These are phyloP conservation scores for Seiridium cupressi DNA, from an alignment of 2,329 filamentous ascomycete genomes.

Conservation along the genomic window DNA sequence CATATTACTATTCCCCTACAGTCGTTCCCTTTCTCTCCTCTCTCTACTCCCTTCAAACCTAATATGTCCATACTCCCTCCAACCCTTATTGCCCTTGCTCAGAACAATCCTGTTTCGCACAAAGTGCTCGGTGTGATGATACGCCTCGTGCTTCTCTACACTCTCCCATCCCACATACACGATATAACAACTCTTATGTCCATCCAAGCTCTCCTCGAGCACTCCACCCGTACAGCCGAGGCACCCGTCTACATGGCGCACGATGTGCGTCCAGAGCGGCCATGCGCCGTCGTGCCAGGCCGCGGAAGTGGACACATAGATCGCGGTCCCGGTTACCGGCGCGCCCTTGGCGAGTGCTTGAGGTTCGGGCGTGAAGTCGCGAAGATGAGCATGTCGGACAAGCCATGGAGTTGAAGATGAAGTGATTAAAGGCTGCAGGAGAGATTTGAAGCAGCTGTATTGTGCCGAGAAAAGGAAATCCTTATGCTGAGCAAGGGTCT, in stretches of 20 bases:
- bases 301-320: conserved; percentile 23
- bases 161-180: conserved; percentile 34
- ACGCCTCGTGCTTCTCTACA: conserved; percentile 29
- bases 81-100: neutral
- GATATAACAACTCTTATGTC: conserved; percentile 23
- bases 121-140: conserved; percentile 33
- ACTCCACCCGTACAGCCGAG: conserved; percentile 29
- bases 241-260: conserved; percentile 24
- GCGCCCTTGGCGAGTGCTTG: neutral
- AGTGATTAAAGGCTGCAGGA: neutral
- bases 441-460: neutral
- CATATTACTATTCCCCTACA: too few relatives aligned
- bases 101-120: conserved; percentile 24
- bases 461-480: neutral
- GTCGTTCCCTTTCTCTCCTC: too few relatives aligned
- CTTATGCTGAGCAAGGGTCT: neutral
- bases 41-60: too few relatives aligned
- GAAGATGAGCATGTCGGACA: neutral
- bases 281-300: conserved; percentile 14
- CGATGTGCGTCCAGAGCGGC: conserved; percentile 19
- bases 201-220: conserved; percentile 28
- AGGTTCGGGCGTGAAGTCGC: neutral
- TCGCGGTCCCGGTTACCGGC: conserved; percentile 22
- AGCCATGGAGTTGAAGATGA: neutral
- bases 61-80: too few relatives aligned